These are phyloP conservation scores for Penicillium lividum DNA, from an alignment of 495 filamentous ascomycete species.

Conservation along the genomic window DNA sequence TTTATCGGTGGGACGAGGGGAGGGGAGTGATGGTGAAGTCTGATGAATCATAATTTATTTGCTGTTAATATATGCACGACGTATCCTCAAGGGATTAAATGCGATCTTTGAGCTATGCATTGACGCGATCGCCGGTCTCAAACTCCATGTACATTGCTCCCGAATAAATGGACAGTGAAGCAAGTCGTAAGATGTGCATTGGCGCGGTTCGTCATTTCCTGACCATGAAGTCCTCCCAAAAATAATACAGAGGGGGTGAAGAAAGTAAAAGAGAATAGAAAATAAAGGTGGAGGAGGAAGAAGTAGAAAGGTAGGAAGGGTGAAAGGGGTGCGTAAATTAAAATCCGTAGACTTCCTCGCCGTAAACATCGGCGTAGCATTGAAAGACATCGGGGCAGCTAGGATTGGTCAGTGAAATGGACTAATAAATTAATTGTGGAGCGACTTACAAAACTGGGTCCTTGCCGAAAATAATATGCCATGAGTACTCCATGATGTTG, in stretches of 20 bases:
- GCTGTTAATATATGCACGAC: not conserved
- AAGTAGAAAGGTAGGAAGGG: not conserved
- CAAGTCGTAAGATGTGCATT: constrained; percentile 23
- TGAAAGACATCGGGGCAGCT: constrained; percentile 49
- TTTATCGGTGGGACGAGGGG: constrained; percentile 61
- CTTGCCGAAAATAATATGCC: constrained; percentile 58
- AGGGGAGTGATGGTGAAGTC: constrained; percentile 51
- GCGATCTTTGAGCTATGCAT: constrained; percentile 5
- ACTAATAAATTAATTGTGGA: not conserved
- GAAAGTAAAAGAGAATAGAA: constrained; percentile 10
- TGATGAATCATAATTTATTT: not conserved
- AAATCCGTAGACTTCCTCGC: constrained; percentile 28
- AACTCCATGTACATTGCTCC: constrained; percentile 24
- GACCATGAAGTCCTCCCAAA: constrained; percentile 10
- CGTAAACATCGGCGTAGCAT: constrained; percentile 53
- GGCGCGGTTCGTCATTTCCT: constrained; percentile 9
- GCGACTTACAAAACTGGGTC: constrained; percentile 49
- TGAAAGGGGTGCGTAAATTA: not conserved
- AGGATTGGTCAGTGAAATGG: constrained; percentile 15
- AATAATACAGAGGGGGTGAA: constrained; percentile 10
- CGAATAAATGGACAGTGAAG: constrained; percentile 23
- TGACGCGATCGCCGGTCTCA: constrained; percentile 2
- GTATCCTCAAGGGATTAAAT: not conserved
- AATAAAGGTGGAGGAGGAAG: not conserved
- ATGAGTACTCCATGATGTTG: constrained; percentile 54